These are phyloP conservation scores for Nidularia sp. DNA, from an alignment of 768 basidiomycete genomes.

Conservation along the genomic window DNA sequence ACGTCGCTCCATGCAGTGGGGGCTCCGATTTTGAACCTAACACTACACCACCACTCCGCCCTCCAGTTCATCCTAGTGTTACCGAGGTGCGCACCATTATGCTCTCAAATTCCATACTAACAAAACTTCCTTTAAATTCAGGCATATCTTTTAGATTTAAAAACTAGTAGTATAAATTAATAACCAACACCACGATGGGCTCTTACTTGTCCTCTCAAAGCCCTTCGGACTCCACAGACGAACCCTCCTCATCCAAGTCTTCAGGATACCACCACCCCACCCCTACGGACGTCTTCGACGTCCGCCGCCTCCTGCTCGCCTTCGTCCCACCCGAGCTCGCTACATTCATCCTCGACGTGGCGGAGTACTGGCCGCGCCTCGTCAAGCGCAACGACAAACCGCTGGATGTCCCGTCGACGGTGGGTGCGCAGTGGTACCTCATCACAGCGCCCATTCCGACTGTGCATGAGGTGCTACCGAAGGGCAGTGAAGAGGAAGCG, in stretches of 20 bases:
- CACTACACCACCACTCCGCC: too few relatives aligned
- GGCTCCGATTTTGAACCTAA: too few relatives aligned
- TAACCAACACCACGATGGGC: not conserved
- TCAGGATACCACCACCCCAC: not conserved
- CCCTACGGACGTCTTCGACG: not conserved
- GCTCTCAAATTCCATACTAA: too few relatives aligned
- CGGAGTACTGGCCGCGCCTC: constrained; percentile 12
- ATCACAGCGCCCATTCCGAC: constrained; percentile 8
- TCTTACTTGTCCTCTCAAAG: not conserved
- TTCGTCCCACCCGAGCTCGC: constrained; percentile 6
- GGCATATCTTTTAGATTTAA: too few relatives aligned
- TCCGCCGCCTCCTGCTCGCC: not conserved
- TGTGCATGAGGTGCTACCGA: not conserved
- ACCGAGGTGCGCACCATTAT: too few relatives aligned
- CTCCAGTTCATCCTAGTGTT: too few relatives aligned
- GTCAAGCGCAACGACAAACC: constrained; percentile 1
- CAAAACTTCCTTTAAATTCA: too few relatives aligned
- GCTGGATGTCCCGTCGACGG: constrained; percentile 1
- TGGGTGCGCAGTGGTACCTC: constrained; percentile 5
- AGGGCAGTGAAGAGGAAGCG: not conserved
- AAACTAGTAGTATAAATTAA: not conserved
- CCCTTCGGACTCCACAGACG: not conserved
- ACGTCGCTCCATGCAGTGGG: too few relatives aligned
- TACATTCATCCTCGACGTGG: constrained; percentile 10
- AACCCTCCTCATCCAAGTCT: not conserved